Base-by-base conservation (phyloP, 495 filamentous ascomycete genomes). In the Halenospora varia region DNA sequence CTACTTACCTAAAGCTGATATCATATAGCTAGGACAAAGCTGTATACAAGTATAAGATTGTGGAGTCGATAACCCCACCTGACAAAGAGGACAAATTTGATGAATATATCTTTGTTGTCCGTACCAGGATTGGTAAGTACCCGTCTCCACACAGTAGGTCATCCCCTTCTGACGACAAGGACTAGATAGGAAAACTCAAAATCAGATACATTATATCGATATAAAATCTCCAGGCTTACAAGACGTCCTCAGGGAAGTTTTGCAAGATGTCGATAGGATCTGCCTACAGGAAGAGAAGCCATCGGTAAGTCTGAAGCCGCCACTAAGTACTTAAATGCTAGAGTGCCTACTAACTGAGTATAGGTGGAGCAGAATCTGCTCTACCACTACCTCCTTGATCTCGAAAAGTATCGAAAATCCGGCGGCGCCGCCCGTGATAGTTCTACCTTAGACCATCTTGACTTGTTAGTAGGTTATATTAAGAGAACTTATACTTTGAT, bases 101-200 rank as follows among this genome's bases (percentile, higher is more conserved):
- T 61, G 80, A 90, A 58, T 92, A 87, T 67, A 79, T 91, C 35
- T 96, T 96, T 71, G 88, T 88, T 18, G 88, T 94, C 9, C 83
- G 90, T 40, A 19, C 40, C 18, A 20, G 46, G 45, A 23, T 56
- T 39, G 44, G 25, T 56, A 35, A 13, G 45, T 56, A 50, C 50
- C 13, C 50, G n/a, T n/a, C n/a, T n/a, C n/a, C 18, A 10, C 25
- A 10, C 6, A 51, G 25, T 10, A 9, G 48, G 23, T 23, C 20
- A 11, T 20, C 48, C 20, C 18, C 6, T 51, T 10, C 48, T 51
- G 48, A 51, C 48, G 18, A 51, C 18, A 9, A 23, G 11, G 11
- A 51, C 11, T 35, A 56, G 54, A 56, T 24, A 56, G 39, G 44
- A 39, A 56, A n/a, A 56, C 22, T 50, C 49, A 48, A 35, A 39